These are phyloP conservation scores for Phytophthora quininea DNA, from an alignment of 352 stramenopile species.

Conservation along the genomic window DNA sequence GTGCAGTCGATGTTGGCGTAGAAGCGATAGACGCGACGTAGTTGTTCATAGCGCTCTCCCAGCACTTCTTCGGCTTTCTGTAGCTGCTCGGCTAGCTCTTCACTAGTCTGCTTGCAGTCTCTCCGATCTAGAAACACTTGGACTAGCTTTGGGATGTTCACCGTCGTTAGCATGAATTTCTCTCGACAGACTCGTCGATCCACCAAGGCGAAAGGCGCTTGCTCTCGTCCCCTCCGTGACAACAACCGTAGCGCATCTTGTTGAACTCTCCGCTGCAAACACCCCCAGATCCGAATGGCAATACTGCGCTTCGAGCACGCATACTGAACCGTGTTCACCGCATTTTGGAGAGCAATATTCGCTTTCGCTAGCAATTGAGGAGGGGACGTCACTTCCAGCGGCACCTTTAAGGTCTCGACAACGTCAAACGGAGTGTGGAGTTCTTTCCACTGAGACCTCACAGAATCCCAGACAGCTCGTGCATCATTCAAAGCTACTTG, in stretches of 20 bases:
- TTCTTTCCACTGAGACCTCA: constrained; percentile 65
- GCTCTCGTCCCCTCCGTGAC: constrained; percentile 39
- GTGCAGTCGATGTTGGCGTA: constrained; percentile 58
- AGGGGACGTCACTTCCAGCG: constrained; percentile 51
- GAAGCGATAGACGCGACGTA: constrained; percentile 60
- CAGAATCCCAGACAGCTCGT: constrained; percentile 44
- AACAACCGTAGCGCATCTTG: constrained; percentile 62
- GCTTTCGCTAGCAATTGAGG: constrained; percentile 54
- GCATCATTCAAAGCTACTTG: constrained; percentile 54
- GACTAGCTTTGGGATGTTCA: constrained; percentile 47
- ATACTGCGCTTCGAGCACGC: constrained; percentile 64
- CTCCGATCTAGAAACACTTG: constrained; percentile 20
- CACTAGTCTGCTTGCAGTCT: constrained; percentile 17
- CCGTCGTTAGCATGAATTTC: constrained; percentile 66
- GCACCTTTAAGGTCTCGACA: constrained; percentile 39
- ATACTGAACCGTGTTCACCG: constrained; percentile 76
- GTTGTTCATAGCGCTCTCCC: constrained; percentile 44
- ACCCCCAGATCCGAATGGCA: constrained; percentile 55
- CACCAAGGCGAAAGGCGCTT: constrained; percentile 50
- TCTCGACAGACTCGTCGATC: constrained; percentile 59
- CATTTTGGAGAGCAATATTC: constrained; percentile 70
- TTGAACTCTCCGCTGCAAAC: constrained; percentile 61
- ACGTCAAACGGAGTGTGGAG: constrained; percentile 67
- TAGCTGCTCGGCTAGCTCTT: constrained; percentile 39
- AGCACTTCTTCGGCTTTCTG: constrained; percentile 46